Base-by-base conservation (phyloP, 768 basidiomycete genomes). In the Ramaria sp. region DNA sequence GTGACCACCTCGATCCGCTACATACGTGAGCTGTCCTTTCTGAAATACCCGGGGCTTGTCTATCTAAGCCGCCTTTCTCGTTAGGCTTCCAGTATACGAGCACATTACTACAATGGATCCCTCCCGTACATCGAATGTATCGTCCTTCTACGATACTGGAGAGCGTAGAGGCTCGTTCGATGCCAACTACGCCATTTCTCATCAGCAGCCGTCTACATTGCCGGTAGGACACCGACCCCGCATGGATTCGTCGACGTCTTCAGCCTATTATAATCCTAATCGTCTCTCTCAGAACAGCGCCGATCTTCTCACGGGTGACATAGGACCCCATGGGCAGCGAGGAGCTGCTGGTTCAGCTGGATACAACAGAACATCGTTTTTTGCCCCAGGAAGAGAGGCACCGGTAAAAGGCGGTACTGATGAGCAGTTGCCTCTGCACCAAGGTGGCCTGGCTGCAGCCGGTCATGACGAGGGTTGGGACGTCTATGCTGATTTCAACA, bases 401-500 rank as follows among this genome's bases (percentile, higher is more conserved):
- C 89, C 89, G 5, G 68, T 90, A 60, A 88, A 88, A 66, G 84
- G 82, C 9, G 86, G 83, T n/a, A 71, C 76, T 54, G 88, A 89
- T 61, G 88, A 90, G 65, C 81, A 83, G 24, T 17, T 34, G 11
- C 22, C 55, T 19, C 30, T 57, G 20, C 43, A 53, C 24, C 43
- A 73, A 73, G 45, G 42, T 51, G 57, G 58, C 48, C n/a, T 68
- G 62, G 12, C 60, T 62, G 7, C 67, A 64, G n/a, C 64, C 64
- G 24, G 73, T 71, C 43, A 73, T 70, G 15, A 76, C 72, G 73
- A 74, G 34, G 69, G 64, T 1, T 91, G 86, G 82, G 87, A 92
- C 67, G 82, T 92, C 46, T 91, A 82, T 66, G 87, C 90, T 20
- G 90, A 92, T 70, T 92, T 92, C 70, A 92, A 92, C 72, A 92